Conservation (phyloP, 139 green algal genomes). For the Tetradesmus obliquus region DNA sequence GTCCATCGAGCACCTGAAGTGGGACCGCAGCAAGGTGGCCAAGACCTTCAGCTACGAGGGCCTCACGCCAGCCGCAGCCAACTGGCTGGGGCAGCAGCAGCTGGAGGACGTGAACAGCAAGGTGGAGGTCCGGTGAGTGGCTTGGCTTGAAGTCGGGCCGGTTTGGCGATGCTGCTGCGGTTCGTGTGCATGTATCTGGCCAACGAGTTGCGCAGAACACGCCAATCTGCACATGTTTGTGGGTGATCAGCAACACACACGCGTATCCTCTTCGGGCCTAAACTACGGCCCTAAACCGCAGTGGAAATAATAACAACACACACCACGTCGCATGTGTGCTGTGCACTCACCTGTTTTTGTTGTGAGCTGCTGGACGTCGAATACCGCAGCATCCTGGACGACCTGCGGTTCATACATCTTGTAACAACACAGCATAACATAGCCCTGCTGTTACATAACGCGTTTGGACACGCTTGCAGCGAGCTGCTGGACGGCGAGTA, state of each 20-base stretch:
- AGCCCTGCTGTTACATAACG: no score
- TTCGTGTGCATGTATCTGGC: neutral
- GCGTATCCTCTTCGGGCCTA: neutral
- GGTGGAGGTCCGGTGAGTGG: slow-evolving; percentile 51
- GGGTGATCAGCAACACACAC: no score
- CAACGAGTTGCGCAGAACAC: neutral
- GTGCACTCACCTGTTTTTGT: neutral
- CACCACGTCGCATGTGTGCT: neutral
- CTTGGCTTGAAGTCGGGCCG: no score
- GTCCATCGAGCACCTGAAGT: slow-evolving; percentile 44
- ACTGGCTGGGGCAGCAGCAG: slow-evolving; percentile 73
- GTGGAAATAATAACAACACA: no score
- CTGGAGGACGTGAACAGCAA: slow-evolving; percentile 72
- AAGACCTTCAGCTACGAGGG: slow-evolving; percentile 24
- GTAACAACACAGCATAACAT: no score
- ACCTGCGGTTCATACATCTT: slow-evolving; percentile 78
- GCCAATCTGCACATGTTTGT: neutral
- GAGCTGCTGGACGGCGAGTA: slow-evolving; percentile 51
- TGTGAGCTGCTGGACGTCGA: slow-evolving; percentile 36
- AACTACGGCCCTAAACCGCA: no score
- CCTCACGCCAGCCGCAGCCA: slow-evolving; percentile 19
- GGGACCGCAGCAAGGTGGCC: neutral
- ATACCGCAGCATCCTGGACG: slow-evolving; percentile 54
- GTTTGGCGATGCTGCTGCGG: no score
- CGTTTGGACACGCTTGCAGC: neutral